These are phyloP conservation scores for Euclidium syriacum DNA, from an alignment of 345 rosid genomes.

Conservation along the genomic window DNA sequence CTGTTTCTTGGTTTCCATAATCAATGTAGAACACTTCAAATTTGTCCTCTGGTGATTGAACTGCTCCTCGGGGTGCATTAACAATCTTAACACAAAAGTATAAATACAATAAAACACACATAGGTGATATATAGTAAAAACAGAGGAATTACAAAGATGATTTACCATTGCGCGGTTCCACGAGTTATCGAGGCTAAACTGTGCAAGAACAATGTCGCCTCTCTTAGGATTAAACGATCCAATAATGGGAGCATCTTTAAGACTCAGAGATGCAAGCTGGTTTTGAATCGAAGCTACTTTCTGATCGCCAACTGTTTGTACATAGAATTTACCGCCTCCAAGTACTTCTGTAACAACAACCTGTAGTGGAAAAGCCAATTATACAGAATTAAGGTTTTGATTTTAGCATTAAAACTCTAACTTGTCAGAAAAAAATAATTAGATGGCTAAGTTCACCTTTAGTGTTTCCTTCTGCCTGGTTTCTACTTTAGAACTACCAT, in stretches of 20 bases:
- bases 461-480: constrained; percentile 83
- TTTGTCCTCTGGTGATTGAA: constrained; percentile 61
- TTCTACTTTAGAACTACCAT: constrained; percentile 53
- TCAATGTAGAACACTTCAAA: constrained; percentile 96
- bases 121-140: background rate
- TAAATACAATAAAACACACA: constrained; percentile 2
- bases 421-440: background rate
- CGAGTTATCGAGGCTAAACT: constrained; percentile 88
- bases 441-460: constrained; percentile 43
- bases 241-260: constrained; percentile 72
- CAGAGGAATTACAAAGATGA: background rate
- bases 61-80: constrained; percentile 69
- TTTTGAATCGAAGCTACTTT: constrained; percentile 73
- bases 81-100: constrained; percentile 56
- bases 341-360: constrained; percentile 89
- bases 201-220: constrained; percentile 91
- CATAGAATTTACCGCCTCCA: constrained; percentile 86
- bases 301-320: constrained; percentile 78
- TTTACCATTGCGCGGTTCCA: constrained; percentile 99
- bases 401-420: constrained; percentile 4
- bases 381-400: background rate
- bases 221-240: constrained; percentile 88
- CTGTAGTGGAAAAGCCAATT: constrained; percentile 39
- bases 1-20: constrained; percentile 91
- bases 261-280: constrained; percentile 68